Evolutionary conservation across 1,139 yeast genomes (phyloP).

Genomic region (Zygoascus meyerae): DNA sequence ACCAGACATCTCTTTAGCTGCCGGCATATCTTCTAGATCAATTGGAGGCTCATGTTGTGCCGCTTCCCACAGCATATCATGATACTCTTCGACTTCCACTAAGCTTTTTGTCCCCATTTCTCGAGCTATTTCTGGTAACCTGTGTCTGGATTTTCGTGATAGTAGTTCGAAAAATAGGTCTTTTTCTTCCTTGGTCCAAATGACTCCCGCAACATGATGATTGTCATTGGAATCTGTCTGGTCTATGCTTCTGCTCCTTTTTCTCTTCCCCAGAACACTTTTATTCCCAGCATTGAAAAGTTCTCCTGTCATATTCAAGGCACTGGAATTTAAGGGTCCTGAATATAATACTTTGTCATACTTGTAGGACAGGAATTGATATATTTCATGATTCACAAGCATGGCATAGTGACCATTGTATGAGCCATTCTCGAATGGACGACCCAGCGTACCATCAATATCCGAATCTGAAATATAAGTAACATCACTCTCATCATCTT

Average conservation of each 20-base stretch:
- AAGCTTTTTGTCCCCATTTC: conserved; percentile 40
- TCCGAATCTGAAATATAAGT: not conserved
- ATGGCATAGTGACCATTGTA: conserved; percentile 13
- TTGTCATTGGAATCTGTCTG: conserved; percentile 1
- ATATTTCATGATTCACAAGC: conserved; percentile 18
- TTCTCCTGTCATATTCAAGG: not conserved
- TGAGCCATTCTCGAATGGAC: not conserved
- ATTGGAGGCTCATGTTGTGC: conserved; percentile 25
- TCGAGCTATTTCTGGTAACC: conserved; percentile 39
- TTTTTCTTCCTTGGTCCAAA: conserved; percentile 42
- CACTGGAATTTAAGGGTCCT: not conserved
- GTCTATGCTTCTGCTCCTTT: not conserved
- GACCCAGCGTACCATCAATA: not conserved
- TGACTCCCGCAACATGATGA: conserved; percentile 23
- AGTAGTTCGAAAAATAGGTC: conserved; percentile 39
- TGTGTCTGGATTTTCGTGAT: conserved; percentile 47
- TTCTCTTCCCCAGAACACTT: not conserved
- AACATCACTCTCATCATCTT: not conserved
- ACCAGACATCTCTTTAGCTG: conserved; percentile 49
- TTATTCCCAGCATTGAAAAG: too few relatives aligned
- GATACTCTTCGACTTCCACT: conserved; percentile 45
- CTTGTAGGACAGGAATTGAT: conserved; percentile 16
- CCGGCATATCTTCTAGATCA: conserved; percentile 42
- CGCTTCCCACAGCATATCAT: conserved; percentile 35
- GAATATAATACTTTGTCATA: not conserved